Conservation (phyloP, 257 asterid species). For the Plantago ovata region DNA sequence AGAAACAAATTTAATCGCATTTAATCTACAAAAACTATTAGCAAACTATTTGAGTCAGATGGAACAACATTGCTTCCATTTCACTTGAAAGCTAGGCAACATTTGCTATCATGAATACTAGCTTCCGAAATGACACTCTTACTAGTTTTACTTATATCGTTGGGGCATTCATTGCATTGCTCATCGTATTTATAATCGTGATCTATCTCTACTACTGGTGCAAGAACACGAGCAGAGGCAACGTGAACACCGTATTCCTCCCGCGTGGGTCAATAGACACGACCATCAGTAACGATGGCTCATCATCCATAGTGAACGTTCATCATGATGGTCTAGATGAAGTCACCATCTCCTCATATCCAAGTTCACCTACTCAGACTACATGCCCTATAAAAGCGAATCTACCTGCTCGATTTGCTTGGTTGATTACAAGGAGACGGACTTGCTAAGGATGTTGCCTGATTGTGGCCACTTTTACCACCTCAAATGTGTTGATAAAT, state of each 20-base stretch:
- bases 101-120: no score
- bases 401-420: slow-evolving; percentile 41
- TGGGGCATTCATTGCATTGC: slow-evolving; percentile 23
- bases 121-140: background rate
- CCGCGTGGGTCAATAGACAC: background rate
- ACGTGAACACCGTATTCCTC: background rate
- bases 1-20: no score
- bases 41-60: no score
- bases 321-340: slow-evolving; percentile 31
- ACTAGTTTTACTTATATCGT: slow-evolving; percentile 21
- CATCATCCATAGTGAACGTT: background rate
- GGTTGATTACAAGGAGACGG: slow-evolving; percentile 38
- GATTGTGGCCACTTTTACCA: slow-evolving; percentile 51
- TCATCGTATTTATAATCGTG: slow-evolving; percentile 15
- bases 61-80: no score
- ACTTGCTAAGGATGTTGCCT: slow-evolving; percentile 40
- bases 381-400: slow-evolving; percentile 1
- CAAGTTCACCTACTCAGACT: background rate
- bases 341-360: slow-evolving; percentile 24
- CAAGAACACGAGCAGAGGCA: background rate
- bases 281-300: background rate
- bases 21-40: no score
- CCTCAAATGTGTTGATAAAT: slow-evolving; percentile 42
- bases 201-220: slow-evolving; percentile 25
- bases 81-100: no score